A percentile compares a stretch with the other conserved stretches of the same genome.
These are phyloP conservation scores for Anisogramma anomala DNA, from an alignment of 2,329 filamentous ascomycete genomes.

Conservation along the genomic window DNA sequence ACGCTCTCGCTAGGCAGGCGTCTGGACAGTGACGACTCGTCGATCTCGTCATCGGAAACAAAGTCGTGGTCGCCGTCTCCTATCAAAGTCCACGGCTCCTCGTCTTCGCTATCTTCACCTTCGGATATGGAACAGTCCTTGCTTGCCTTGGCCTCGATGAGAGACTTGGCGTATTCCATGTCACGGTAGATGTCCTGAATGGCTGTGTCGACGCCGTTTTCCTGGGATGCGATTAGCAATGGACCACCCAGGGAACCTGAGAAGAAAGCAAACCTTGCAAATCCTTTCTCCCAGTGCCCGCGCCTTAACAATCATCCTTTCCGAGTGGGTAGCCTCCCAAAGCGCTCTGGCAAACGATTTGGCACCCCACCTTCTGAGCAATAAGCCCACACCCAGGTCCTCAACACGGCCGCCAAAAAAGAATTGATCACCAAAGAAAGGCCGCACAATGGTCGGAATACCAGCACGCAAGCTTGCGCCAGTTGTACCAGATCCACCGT, in stretches of 20 bases:
- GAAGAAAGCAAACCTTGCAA: conserved; percentile 51
- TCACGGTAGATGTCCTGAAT: conserved; percentile 92
- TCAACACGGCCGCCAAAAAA: conserved; percentile 88
- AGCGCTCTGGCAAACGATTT: conserved; percentile 73
- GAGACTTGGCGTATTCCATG: conserved; percentile 77
- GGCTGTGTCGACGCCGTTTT: conserved; percentile 79
- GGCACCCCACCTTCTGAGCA: conserved; percentile 81
- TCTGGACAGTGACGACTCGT: not conserved
- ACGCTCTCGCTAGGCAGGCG: conserved; percentile 2
- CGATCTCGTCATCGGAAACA: not conserved
- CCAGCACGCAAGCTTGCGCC: conserved; percentile 85
- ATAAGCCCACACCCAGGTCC: conserved; percentile 84
- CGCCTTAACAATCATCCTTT: conserved; percentile 85
- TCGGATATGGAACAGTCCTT: conserved; percentile 32
- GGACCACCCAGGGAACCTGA: not conserved
- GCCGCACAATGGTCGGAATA: conserved; percentile 85
- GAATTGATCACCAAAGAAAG: conserved; percentile 96
- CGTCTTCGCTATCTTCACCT: conserved; percentile 38
- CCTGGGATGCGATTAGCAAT: conserved; percentile 39
- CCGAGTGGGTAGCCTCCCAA: conserved; percentile 82
- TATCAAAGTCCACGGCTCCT: conserved; percentile 87
- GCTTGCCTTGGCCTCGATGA: conserved; percentile 57
- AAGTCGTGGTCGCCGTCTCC: conserved; percentile 39
- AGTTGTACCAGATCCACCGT: conserved; percentile 89
- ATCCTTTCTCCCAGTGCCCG: conserved; percentile 74